phyloP scores from a whole-genome alignment of 768 basidiomycete species.

The Lactarius akahatsu region DNA sequence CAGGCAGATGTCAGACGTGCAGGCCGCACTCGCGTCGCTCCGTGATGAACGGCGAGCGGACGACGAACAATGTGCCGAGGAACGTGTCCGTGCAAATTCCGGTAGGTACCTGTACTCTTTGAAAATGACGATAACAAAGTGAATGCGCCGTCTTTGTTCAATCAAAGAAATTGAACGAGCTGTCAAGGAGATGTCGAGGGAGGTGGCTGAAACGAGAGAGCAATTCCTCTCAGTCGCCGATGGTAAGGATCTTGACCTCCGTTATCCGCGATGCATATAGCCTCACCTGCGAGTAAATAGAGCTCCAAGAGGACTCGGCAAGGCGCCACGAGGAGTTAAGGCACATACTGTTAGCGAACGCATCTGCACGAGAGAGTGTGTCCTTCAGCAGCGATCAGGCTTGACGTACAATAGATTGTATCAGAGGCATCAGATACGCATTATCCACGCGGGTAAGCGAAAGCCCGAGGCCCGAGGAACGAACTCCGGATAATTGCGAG shows the following conservation, averaged over 20 bases:
- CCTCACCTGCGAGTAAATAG: conserved; percentile 13
- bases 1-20: conserved; percentile 18
- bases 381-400: conserved; percentile 11
- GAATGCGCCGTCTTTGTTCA: not conserved
- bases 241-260: conserved; percentile 7
- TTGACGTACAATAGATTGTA: conserved; percentile 5
- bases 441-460: not conserved
- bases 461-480: not conserved
- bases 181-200: conserved; percentile 11
- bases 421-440: not conserved
- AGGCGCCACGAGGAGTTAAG: conserved; percentile 28
- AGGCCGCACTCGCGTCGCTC: conserved; percentile 14
- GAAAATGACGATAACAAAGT: not conserved
- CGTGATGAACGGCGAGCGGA: conserved; percentile 12
- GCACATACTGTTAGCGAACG: conserved; percentile 25
- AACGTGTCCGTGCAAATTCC: conserved; percentile 12
- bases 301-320: conserved; percentile 22
- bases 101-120: conserved; percentile 12
- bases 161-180: conserved; percentile 8
- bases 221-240: conserved; percentile 9
- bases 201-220: conserved; percentile 16
- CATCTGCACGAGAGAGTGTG: conserved; percentile 29
- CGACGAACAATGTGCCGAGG: conserved; percentile 15
- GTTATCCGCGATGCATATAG: not conserved
- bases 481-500: not conserved